These are phyloP conservation scores for Pseudogymnoascus sp. DNA, from an alignment of 2,329 filamentous ascomycete genomes.

Conservation along the genomic window DNA sequence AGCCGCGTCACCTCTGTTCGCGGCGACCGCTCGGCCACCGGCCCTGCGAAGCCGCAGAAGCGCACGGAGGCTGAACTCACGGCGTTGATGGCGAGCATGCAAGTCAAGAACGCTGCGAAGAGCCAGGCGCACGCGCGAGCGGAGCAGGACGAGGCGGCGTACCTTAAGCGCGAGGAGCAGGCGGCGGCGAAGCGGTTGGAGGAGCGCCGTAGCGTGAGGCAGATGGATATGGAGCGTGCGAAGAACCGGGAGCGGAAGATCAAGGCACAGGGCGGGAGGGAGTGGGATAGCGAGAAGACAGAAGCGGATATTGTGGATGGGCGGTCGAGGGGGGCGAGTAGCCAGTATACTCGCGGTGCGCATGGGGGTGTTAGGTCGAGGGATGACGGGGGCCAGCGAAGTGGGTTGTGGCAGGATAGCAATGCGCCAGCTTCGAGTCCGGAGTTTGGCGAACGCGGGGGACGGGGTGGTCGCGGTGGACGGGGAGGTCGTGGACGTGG, in stretches of 20 bases:
- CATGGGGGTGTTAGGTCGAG: neutral
- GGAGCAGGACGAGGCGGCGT: constrained; percentile 59
- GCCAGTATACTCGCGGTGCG: neutral
- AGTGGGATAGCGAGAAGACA: constrained; percentile 29
- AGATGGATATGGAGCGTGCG: constrained; percentile 29
- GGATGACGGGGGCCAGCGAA: constrained; percentile 11
- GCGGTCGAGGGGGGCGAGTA: constrained; percentile 12
- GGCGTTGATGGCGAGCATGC: constrained; percentile 52
- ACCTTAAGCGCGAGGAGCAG: constrained; percentile 54
- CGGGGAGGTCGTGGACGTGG: constrained; percentile 18
- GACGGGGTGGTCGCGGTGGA: constrained; percentile 16
- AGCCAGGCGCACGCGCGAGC: constrained; percentile 54
- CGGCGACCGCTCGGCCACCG: constrained; percentile 46
- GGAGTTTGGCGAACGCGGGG: constrained; percentile 12
- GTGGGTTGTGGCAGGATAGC: constrained; percentile 13
- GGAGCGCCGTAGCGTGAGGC: constrained; percentile 7
- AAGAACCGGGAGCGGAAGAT: constrained; percentile 30
- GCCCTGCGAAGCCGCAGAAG: constrained; percentile 47
- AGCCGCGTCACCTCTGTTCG: constrained; percentile 37
- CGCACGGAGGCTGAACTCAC: constrained; percentile 57
- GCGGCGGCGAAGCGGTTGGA: constrained; percentile 45
- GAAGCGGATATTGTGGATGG: constrained; percentile 27
- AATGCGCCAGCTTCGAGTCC: constrained; percentile 15
- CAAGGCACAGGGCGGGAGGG: constrained; percentile 26
- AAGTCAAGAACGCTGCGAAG: constrained; percentile 51